phyloP scores from a whole-genome alignment of 2,329 filamentous ascomycete species.

The Fusarium vanettenii region DNA sequence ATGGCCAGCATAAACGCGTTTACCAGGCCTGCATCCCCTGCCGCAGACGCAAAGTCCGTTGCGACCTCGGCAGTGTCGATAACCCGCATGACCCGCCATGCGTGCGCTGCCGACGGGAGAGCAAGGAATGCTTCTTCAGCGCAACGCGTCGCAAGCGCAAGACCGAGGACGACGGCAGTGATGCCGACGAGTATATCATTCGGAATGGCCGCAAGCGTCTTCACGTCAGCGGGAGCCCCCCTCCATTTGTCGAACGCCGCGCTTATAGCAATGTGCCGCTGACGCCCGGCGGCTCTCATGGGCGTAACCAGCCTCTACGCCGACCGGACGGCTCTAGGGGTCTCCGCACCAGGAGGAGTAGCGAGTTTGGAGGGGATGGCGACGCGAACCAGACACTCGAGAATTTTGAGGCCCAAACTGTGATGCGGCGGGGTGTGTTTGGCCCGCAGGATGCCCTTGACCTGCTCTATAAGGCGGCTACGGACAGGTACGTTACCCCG shows the following conservation, averaged over 20 bases:
- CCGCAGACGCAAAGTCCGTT: constrained; percentile 70
- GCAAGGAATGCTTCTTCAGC: constrained; percentile 97
- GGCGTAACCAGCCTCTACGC: constrained; percentile 73
- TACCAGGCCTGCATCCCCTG: constrained; percentile 74
- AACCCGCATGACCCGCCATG: constrained; percentile 95
- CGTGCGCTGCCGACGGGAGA: constrained; percentile 91
- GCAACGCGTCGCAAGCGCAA: constrained; percentile 94
- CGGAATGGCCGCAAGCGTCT: constrained; percentile 80
- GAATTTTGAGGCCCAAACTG: constrained; percentile 72
- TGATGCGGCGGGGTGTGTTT: constrained; percentile 80
- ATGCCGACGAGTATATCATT: constrained; percentile 74
- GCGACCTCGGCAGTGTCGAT: constrained; percentile 81
- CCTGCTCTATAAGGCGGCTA: constrained; percentile 88
- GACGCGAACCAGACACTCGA: constrained; percentile 72
- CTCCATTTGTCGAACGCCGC: constrained; percentile 57
- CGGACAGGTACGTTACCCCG: constrained; percentile 61
- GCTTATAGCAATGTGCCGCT: constrained; percentile 65
- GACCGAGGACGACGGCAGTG: constrained; percentile 66
- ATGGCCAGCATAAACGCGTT: constrained; percentile 67
- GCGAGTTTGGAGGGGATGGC: constrained; percentile 57
- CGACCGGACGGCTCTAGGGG: constrained; percentile 63
- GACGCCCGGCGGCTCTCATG: constrained; percentile 75
- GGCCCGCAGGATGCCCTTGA: constrained; percentile 94
- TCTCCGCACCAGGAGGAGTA: constrained; percentile 41
- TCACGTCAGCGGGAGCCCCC: constrained; percentile 59